Conservation (phyloP, 108 stramenopile species). For the Skeletonema potamos region DNA sequence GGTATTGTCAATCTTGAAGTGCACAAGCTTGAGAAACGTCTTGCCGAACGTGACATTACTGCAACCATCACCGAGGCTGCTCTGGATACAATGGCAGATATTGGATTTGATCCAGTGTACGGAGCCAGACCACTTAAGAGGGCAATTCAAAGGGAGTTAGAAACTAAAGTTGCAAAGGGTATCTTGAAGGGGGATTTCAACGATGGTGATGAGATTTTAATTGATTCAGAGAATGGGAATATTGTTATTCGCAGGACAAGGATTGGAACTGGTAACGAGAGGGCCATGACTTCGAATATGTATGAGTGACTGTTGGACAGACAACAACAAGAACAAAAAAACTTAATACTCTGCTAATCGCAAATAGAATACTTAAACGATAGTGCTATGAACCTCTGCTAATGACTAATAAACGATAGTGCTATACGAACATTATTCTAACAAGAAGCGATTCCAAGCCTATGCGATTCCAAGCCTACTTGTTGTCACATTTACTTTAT, state of each 20-base stretch:
- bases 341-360: too few relatives aligned
- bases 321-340: background rate
- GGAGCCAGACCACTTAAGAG: constrained; percentile 97
- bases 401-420: background rate
- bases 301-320: background rate
- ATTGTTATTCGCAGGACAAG: constrained; percentile 35
- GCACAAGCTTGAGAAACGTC: constrained; percentile 63
- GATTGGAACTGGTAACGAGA: constrained; percentile 12
- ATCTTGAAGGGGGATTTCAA: constrained; percentile 73
- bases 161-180: constrained; percentile 88
- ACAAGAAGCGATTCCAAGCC: background rate
- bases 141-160: constrained; percentile 95
- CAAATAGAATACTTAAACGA: too few relatives aligned
- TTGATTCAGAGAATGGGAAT: constrained; percentile 37
- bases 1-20: constrained; percentile 89
- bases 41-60: constrained; percentile 68
- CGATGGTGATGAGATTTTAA: constrained; percentile 80
- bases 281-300: constrained; percentile 1
- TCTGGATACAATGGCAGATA: constrained; percentile 72
- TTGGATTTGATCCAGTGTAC: constrained; percentile 94
- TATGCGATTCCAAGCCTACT: too few relatives aligned
- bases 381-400: background rate
- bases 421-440: too few relatives aligned
- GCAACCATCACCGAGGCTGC: constrained; percentile 66
- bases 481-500: background rate